Base-by-base conservation (phyloP, 2,329 filamentous ascomycete genomes). In the Stachybotrys chlorohalonatus region DNA sequence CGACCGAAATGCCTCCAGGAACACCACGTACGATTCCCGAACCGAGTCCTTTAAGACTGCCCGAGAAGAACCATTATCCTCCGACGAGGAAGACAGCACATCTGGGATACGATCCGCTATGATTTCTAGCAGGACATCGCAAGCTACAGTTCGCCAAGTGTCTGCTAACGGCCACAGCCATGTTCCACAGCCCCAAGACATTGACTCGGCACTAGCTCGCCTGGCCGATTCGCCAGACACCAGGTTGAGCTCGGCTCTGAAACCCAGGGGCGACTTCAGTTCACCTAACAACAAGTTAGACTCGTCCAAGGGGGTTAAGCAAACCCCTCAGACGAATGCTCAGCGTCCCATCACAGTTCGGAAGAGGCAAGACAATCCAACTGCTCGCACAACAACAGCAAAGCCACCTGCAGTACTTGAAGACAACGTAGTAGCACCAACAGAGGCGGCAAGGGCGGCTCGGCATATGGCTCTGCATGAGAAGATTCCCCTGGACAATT, bases 11-110 rank as follows among this genome's bases (percentile, higher is more conserved):
- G 68, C 70, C 24, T 81, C 79, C 36, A 80, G 80, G 57, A 69
- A 76, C 9, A 84, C 77, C 9, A 82, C 77, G 7, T 76, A 75
- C 1, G 85, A 82, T 53, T 84, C 81, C n/a, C 79, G 79, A 46
- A 78, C 84, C 24, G 84, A 86, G 53, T 90, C 87, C 1, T 91
- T 90, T 64, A 84, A 74, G 60, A 91, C 88, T 2, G 87, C 87
- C 5, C 77, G 75, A 46, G 87, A 91, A 68, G 79, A 81, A 49
- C 78, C 80, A 1, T 77, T 77, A 16, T 82, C 81, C 1, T 86
- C 85, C 17, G 82, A 83, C 32, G 84, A 87, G 53, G 74, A 77
- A 55, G 68, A 66, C 47, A 16, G 32, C n/a, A 73, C 63, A 54
- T 70, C 72, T 13, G 75, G 9, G 36, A 59, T 75, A 30, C 70